Conservation (phyloP, 2,329 filamentous ascomycete species). For the Fusarium sp. region DNA sequence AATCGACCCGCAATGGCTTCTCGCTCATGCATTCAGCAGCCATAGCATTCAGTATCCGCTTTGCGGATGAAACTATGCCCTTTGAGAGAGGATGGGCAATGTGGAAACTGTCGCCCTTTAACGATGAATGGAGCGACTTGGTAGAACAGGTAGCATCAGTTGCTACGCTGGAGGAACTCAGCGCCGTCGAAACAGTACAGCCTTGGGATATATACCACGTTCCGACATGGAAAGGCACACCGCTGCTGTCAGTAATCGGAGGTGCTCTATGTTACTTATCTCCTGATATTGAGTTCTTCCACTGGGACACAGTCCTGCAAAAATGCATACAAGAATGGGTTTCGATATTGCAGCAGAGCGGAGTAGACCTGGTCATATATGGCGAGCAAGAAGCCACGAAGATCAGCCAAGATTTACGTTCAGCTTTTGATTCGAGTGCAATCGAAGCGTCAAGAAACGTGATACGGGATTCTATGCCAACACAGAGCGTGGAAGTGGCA, state of each 20-base stretch:
- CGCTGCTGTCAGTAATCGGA: slow-evolving; percentile 41
- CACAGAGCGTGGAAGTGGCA: not conserved
- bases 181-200: slow-evolving; percentile 26
- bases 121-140: slow-evolving; percentile 9
- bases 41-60: slow-evolving; percentile 33
- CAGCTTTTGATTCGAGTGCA: slow-evolving; percentile 34
- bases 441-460: slow-evolving; percentile 14
- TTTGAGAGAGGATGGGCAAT: too few species aligned
- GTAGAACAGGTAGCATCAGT: not conserved
- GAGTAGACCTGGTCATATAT: slow-evolving; percentile 41
- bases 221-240: slow-evolving; percentile 40
- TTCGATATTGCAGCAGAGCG: not conserved
- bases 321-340: slow-evolving; percentile 32
- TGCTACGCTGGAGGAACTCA: slow-evolving; percentile 8
- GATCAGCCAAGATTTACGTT: not conserved
- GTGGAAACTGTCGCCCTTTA: too few species aligned
- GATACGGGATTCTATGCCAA: slow-evolving; percentile 11
- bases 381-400: slow-evolving; percentile 25
- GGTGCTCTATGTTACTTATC: slow-evolving; percentile 44
- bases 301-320: slow-evolving; percentile 41
- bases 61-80: slow-evolving; percentile 23
- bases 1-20: slow-evolving; percentile 24
- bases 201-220: slow-evolving; percentile 41
- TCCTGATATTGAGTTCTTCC: not conserved
- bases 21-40: slow-evolving; percentile 45